Percentiles rank a stretch among this genome's conserved stretches.
Evolutionary conservation across 768 basidiomycete genomes (phyloP).

Genomic region (Trametes coccinea): DNA sequence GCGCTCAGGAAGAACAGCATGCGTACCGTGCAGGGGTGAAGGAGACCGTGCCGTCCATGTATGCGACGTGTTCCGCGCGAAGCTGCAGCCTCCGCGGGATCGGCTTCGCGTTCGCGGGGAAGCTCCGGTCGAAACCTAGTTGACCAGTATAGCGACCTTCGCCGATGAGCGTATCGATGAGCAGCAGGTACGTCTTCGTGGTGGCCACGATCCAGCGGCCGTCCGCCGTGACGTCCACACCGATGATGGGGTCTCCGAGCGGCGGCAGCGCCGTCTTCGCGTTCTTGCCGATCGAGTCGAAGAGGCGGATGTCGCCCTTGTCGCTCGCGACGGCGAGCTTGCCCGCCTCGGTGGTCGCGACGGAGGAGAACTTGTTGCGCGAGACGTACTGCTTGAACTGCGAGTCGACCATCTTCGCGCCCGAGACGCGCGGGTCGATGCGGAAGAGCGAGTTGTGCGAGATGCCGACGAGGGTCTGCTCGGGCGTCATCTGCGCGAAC

Average conservation of each 20-base stretch:
- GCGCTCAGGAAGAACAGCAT: background rate
- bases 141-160: constrained; percentile 83
- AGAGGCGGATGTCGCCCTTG: constrained; percentile 95
- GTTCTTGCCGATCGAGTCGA: constrained; percentile 96
- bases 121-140: constrained; percentile 90
- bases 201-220: constrained; percentile 96
- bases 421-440: constrained; percentile 92
- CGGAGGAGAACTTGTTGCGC: constrained; percentile 94
- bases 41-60: constrained; percentile 83
- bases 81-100: constrained; percentile 86
- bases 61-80: constrained; percentile 88
- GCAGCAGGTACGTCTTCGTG: constrained; percentile 87
- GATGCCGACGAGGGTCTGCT: constrained; percentile 91
- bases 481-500: constrained; percentile 88
- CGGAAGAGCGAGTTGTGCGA: constrained; percentile 97
- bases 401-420: constrained; percentile 89
- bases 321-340: constrained; percentile 92
- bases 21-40: constrained; percentile 92
- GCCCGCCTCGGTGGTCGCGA: constrained; percentile 84
- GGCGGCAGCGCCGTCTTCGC: constrained; percentile 97
- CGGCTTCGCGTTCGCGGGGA: constrained; percentile 94
- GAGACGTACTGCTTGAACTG: constrained; percentile 95
- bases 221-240: constrained; percentile 91
- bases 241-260: constrained; percentile 92
- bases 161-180: constrained; percentile 94